Conservation (phyloP, 2,329 filamentous ascomycete species). For the Fusarium bactridioides region DNA sequence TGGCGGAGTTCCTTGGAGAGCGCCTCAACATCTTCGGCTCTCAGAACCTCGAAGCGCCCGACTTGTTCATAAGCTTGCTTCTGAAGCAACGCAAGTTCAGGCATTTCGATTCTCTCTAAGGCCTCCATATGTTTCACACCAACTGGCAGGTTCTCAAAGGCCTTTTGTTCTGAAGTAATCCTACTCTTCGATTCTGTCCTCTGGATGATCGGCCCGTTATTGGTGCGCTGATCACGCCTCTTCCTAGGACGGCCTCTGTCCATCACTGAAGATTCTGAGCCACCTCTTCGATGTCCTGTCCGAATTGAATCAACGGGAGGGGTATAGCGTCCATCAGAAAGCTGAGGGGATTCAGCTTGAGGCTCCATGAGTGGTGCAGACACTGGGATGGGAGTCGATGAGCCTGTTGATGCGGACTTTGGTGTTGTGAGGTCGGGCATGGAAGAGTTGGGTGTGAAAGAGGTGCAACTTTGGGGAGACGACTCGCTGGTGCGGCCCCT, state of each 20-base stretch:
- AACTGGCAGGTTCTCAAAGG: constrained; percentile 68
- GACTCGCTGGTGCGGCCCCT: constrained; percentile 57
- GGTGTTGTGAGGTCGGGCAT: constrained; percentile 52
- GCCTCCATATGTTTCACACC: constrained; percentile 66
- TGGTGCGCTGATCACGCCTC: constrained; percentile 53
- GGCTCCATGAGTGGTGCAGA: constrained; percentile 57
- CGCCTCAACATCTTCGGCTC: constrained; percentile 67
- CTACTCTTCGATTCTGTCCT: constrained; percentile 54
- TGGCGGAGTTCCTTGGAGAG: constrained; percentile 77
- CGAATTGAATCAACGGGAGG: constrained; percentile 37
- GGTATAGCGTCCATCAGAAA: constrained; percentile 51
- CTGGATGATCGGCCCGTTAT: constrained; percentile 49
- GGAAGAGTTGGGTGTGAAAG: constrained; percentile 48
- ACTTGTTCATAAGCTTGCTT: constrained; percentile 70
- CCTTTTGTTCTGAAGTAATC: constrained; percentile 61
- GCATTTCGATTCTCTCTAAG: constrained; percentile 52
- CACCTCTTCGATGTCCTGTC: constrained; percentile 57
- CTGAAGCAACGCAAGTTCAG: constrained; percentile 61
- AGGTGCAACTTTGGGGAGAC: constrained; percentile 52
- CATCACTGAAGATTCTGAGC: constrained; percentile 66
- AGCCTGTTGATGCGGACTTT: constrained; percentile 52
- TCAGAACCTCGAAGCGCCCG: constrained; percentile 70
- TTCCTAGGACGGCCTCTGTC: constrained; percentile 69
- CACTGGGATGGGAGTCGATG: constrained; percentile 56
- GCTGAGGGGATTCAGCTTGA: constrained; percentile 52